Percentiles rank a stretch among this genome's conserved stretches.
Conservation (phyloP, 2,329 filamentous ascomycete genomes). For the Aspergillus sp. region DNA sequence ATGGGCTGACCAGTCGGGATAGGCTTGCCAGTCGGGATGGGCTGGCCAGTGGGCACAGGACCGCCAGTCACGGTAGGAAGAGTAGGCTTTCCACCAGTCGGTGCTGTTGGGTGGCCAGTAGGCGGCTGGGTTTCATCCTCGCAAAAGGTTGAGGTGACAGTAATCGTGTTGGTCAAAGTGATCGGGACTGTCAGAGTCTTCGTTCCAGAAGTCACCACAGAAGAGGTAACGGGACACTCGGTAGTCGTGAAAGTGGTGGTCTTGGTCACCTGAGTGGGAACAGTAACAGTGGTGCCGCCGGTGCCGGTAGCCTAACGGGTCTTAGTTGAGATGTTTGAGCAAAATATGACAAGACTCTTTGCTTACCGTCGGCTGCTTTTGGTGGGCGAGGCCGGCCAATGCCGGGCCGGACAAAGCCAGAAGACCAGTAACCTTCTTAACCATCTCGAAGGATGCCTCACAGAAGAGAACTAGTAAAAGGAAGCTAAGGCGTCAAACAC, state of each 20-base stretch:
- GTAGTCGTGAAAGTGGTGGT: constrained; percentile 37
- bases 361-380: constrained; percentile 16
- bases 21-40: constrained; percentile 7
- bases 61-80: neutral
- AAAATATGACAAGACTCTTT: neutral
- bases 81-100: neutral
- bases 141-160: constrained; percentile 27
- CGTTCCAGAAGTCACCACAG: constrained; percentile 30
- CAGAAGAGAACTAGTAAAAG: constrained; percentile 12
- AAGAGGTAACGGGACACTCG: constrained; percentile 32
- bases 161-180: constrained; percentile 33
- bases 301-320: neutral
- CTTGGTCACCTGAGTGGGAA: constrained; percentile 23
- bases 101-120: neutral
- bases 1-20: neutral
- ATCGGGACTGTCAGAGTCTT: constrained; percentile 29
- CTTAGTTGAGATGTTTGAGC: neutral
- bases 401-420: constrained; percentile 37
- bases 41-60: constrained; percentile 5
- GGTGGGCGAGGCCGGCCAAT: constrained; percentile 35
- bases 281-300: neutral
- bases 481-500: constrained; percentile 13
- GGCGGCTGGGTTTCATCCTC: constrained; percentile 20
- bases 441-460: constrained; percentile 32
- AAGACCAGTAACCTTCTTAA: constrained; percentile 35